Evolutionary conservation across 164 flowering plant genomes (phyloP).

Genomic region (Magnolia sinica): DNA sequence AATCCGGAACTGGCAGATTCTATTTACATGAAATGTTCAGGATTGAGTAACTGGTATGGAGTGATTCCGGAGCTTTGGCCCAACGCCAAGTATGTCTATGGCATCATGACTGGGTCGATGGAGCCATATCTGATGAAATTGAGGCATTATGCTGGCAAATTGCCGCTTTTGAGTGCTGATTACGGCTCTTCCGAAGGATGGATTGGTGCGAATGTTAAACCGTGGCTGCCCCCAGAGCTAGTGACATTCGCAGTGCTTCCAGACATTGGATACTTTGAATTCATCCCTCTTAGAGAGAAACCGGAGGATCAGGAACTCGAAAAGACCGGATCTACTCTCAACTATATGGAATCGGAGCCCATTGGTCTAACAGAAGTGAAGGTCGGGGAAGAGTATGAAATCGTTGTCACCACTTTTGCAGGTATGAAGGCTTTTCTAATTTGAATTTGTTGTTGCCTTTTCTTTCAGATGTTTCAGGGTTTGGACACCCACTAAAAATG

Average conservation of each 20-base stretch:
- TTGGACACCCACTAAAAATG: too few species aligned
- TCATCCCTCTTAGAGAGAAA: slow-evolving; percentile 49
- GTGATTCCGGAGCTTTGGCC: slow-evolving; percentile 81
- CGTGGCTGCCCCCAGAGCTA: slow-evolving; percentile 64
- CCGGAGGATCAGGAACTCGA: slow-evolving; percentile 17
- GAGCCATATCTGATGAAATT: slow-evolving; percentile 75
- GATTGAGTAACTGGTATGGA: slow-evolving; percentile 81
- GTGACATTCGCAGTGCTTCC: slow-evolving; percentile 83
- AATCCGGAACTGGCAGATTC: slow-evolving; percentile 67
- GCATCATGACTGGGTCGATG: slow-evolving; percentile 99
- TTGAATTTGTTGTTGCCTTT: too few species aligned
- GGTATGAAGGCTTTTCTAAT: slow-evolving; percentile 37
- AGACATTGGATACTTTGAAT: slow-evolving; percentile 82
- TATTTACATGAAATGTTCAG: slow-evolving; percentile 44
- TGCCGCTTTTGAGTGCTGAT: slow-evolving; percentile 75
- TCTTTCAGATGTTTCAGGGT: too few species aligned
- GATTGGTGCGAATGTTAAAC: slow-evolving; percentile 87
- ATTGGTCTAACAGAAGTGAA: slow-evolving; percentile 76
- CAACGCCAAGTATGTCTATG: slow-evolving; percentile 72
- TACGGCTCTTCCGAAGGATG: slow-evolving; percentile 97
- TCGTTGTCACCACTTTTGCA: slow-evolving; percentile 72
- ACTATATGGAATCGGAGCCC: slow-evolving; percentile 40
- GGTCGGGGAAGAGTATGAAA: slow-evolving; percentile 83
- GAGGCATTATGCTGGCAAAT: slow-evolving; percentile 80
- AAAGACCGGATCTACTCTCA: slow-evolving; percentile 1